These are phyloP conservation scores for Quambalaria eucalypti DNA, from an alignment of 1,284 basidiomycete genomes.

Conservation along the genomic window DNA sequence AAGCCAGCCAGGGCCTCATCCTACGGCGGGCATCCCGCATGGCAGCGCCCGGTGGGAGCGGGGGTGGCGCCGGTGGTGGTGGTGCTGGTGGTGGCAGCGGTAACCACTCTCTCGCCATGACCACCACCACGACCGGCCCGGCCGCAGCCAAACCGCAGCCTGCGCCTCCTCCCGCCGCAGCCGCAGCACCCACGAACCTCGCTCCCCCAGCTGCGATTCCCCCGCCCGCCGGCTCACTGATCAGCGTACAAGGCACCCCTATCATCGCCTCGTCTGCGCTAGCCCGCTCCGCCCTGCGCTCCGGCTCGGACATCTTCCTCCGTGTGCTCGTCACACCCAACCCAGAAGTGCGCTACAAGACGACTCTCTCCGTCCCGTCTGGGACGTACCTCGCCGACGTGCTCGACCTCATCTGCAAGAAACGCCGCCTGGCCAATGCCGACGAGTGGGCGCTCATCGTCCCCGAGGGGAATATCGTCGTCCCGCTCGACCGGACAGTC, in stretches of 20 bases:
- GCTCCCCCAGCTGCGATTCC: neutral
- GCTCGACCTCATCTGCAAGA: slow-evolving; percentile 56
- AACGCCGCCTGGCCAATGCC: slow-evolving; percentile 28
- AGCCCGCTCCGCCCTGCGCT: slow-evolving; percentile 17
- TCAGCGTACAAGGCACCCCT: slow-evolving; percentile 29
- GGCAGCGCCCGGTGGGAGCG: slow-evolving; percentile 7
- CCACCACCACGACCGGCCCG: slow-evolving; percentile 1
- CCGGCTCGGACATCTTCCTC: slow-evolving; percentile 28
- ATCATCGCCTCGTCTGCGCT: slow-evolving; percentile 32
- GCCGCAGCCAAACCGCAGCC: neutral
- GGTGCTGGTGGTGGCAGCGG: slow-evolving; percentile 9
- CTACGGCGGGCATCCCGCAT: slow-evolving; percentile 14
- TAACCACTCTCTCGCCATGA: slow-evolving; percentile 9
- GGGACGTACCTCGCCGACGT: slow-evolving; percentile 92
- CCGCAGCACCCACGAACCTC: neutral
- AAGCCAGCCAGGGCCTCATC: slow-evolving; percentile 46
- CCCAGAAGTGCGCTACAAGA: slow-evolving; percentile 36
- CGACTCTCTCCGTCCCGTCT: slow-evolving; percentile 49
- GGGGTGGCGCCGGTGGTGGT: slow-evolving; percentile 1
- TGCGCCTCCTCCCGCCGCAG: neutral
- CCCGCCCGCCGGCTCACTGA: slow-evolving; percentile 16
- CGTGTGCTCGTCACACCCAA: slow-evolving; percentile 37
- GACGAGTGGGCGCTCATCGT: slow-evolving; percentile 41
- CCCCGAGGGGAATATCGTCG: slow-evolving; percentile 55
- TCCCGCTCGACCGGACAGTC: slow-evolving; percentile 90